A percentile compares a stretch with the other conserved stretches of the same genome.
These are phyloP conservation scores for Vitis rotundifolia DNA, from an alignment of 164 flowering plant species.

Conservation along the genomic window DNA sequence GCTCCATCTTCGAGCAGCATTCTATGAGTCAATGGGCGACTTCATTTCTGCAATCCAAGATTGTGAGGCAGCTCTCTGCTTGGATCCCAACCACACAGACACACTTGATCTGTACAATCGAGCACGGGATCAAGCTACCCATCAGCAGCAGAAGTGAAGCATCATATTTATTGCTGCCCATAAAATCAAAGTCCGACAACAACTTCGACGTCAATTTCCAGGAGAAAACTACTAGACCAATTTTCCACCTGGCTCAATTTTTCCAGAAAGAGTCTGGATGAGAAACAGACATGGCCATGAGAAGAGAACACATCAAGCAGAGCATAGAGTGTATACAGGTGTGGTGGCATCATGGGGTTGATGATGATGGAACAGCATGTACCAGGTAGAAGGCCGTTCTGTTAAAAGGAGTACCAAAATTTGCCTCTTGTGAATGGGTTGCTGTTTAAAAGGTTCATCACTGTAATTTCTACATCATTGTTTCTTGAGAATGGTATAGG, in stretches of 20 bases:
- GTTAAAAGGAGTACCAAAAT: no score
- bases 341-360: background rate
- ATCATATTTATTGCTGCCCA: background rate
- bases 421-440: no score
- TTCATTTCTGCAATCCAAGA: conserved; percentile 51
- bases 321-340: conserved; percentile 2
- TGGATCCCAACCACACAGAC: conserved; percentile 66
- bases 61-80: conserved; percentile 82
- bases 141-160: conserved; percentile 10
- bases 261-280: conserved; percentile 1
- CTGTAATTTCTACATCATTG: background rate
- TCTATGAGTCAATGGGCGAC: conserved; percentile 73
- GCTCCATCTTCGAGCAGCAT: conserved; percentile 92
- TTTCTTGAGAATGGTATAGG: background rate
- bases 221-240: no score
- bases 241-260: background rate
- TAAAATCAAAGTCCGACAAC: background rate
- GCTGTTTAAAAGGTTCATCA: background rate
- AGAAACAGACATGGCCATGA: background rate
- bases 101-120: conserved; percentile 57
- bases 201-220: no score
- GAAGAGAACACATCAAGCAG: background rate
- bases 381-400: background rate
- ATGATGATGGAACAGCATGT: background rate
- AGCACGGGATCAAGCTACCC: conserved; percentile 24